Percentiles rank a stretch among this genome's conserved stretches.
Conservation (phyloP, 495 filamentous ascomycete genomes). For the Aspergillus sclerotiicarbonarius region DNA sequence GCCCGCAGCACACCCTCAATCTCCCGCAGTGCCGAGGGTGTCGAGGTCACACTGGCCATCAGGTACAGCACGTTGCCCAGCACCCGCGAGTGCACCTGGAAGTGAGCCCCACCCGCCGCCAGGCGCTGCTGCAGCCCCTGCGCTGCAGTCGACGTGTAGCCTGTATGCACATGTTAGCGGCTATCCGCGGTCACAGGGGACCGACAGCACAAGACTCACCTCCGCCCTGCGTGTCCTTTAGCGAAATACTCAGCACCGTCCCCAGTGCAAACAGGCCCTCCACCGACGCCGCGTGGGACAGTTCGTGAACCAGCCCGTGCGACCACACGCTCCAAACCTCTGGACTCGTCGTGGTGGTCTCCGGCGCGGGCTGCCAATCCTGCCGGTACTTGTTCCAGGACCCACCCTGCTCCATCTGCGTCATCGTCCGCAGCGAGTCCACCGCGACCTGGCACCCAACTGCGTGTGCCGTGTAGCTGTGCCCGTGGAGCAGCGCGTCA, state of each 20-base stretch:
- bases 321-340: slow-evolving; percentile 70
- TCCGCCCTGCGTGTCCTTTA: slow-evolving; percentile 47
- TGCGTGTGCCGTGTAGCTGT: slow-evolving; percentile 79
- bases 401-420: slow-evolving; percentile 49
- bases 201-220: slow-evolving; percentile 33
- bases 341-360: slow-evolving; percentile 2
- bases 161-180: slow-evolving; percentile 30
- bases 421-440: slow-evolving; percentile 54
- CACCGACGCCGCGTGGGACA: slow-evolving; percentile 54
- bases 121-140: slow-evolving; percentile 56
- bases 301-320: slow-evolving; percentile 46
- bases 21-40: slow-evolving; percentile 42
- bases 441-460: slow-evolving; percentile 72
- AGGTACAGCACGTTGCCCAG: slow-evolving; percentile 76
- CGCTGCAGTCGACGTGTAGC: slow-evolving; percentile 68
- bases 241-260: slow-evolving; percentile 63
- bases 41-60: slow-evolving; percentile 67
- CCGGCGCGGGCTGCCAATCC: slow-evolving; percentile 13
- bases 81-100: slow-evolving; percentile 69
- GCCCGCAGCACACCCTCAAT: slow-evolving; percentile 45
- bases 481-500: slow-evolving; percentile 73
- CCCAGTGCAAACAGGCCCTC: slow-evolving; percentile 68
- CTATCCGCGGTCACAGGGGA: slow-evolving; percentile 5
- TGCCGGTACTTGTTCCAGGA: slow-evolving; percentile 49
- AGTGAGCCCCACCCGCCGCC: slow-evolving; percentile 36